Evolutionary conservation across 306 rosid genomes (phyloP), one percentile per base, ranked within the genome.

Genomic region (Pyrus pyrifolia): DNA sequence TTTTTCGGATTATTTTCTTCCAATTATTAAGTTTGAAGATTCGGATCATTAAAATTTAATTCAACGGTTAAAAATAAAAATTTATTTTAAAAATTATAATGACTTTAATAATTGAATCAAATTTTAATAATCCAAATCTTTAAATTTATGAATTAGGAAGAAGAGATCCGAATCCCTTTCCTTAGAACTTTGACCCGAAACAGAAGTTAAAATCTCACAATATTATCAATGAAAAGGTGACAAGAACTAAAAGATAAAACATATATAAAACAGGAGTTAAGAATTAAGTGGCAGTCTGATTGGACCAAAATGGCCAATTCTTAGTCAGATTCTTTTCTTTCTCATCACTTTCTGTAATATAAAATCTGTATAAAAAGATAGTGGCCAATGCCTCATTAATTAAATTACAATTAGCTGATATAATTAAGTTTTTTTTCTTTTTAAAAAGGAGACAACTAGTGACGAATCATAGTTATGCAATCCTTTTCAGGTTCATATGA

Each of bases 41-140:
- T 6, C 0, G 0, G 0, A 6, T 0, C 0, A 33, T 33, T 33
- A 0, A 33, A 33, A 33, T 5, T 33, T 33, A 0, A 6, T 33
- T 3, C 1, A 33, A 33, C 38, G 2, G 1, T 3, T 33, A 33
- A 0, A 33, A 33, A 33, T 33, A 33, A 0, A 0, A 0, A 0
- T 6, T 1, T 1, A 5, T 1, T 33, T 6, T 33, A 33, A 33
- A 33, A 33, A 0, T 33, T 5, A 33, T 6, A 33, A 33, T 33
- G 5, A 6, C 8, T 33, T 33, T 33, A 33, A 33, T 1, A 5
- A 0, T 33, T 33, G 0, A 0, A 33, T 5, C 2, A 33, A 33
- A 33, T 33, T 33, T 33, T 33, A 33, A 6, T 33, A 1, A 33
- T 1, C 38, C 0, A 33, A 1, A 33, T 33, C 38, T 0, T 0